Evolutionary conservation across 2,329 filamentous ascomycete genomes (phyloP).

Genomic region (Lasiodiplodia sp.): DNA sequence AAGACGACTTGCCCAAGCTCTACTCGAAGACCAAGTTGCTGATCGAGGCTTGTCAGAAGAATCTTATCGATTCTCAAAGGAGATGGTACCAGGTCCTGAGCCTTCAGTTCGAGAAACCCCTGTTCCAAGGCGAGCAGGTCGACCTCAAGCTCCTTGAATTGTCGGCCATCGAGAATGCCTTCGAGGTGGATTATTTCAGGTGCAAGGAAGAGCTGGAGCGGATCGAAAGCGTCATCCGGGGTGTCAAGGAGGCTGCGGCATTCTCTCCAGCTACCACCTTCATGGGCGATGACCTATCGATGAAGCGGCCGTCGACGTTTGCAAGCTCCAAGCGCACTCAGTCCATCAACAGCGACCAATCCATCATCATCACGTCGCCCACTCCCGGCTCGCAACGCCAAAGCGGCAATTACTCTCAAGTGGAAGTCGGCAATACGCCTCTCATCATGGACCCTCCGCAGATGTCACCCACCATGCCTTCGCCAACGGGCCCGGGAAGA

Average conservation of each 20-base stretch:
- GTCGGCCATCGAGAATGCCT: conserved; percentile 76
- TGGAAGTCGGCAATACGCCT: conserved; percentile 60
- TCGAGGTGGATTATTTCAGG: conserved; percentile 79
- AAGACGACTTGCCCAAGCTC: conserved; percentile 87
- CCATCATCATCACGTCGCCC: conserved; percentile 32
- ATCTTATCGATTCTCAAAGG: conserved; percentile 84
- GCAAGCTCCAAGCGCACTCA: conserved; percentile 51
- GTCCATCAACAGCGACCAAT: conserved; percentile 49
- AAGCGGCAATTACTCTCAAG: conserved; percentile 29
- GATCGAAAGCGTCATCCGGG: conserved; percentile 77
- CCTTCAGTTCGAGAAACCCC: conserved; percentile 61
- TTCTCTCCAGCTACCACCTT: conserved; percentile 60
- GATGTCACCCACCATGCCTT: conserved; percentile 30
- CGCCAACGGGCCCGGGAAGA: conserved; percentile 47
- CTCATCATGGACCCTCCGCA: conserved; percentile 52
- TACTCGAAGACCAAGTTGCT: conserved; percentile 82
- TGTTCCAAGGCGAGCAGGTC: conserved; percentile 39
- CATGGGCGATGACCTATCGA: conserved; percentile 46
- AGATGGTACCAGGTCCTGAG: conserved; percentile 86
- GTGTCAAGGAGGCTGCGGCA: conserved; percentile 74
- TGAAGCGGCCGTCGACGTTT: conserved; percentile 50
- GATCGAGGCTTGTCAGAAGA: conserved; percentile 81
- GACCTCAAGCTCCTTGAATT: conserved; percentile 69
- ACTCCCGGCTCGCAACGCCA: conserved; percentile 14
- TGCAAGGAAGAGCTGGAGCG: conserved; percentile 72